Conservation (phyloP, 2,329 filamentous ascomycete genomes). For the Drechslerella coelobrocha region DNA sequence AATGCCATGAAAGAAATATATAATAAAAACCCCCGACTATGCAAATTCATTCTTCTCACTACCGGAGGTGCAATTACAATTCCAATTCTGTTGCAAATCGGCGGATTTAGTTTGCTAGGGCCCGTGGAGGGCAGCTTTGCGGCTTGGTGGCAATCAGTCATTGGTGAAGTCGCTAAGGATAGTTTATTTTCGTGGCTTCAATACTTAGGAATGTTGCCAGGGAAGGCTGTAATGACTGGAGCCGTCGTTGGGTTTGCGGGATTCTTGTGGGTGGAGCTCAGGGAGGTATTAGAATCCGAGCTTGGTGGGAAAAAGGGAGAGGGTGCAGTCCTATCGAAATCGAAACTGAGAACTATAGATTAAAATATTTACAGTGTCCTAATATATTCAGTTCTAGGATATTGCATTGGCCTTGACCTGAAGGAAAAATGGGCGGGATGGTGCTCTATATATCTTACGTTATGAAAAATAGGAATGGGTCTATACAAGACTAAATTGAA, state of each 20-base stretch:
- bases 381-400: too few relatives aligned
- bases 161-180: constrained; percentile 29
- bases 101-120: constrained; percentile 23
- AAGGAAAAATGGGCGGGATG: too few relatives aligned
- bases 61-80: constrained; percentile 11
- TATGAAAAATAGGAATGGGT: too few relatives aligned
- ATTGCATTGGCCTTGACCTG: too few relatives aligned
- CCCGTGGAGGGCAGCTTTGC: constrained; percentile 28
- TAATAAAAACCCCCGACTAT: constrained; percentile 13
- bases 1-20: too few relatives aligned
- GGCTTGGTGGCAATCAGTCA: constrained; percentile 20
- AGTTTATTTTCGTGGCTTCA: constrained; percentile 45
- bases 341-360: too few relatives aligned
- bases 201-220: constrained; percentile 21
- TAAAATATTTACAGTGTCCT: too few relatives aligned
- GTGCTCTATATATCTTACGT: too few relatives aligned
- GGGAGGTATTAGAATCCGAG: too few relatives aligned
- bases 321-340: too few relatives aligned
- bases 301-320: too few relatives aligned
- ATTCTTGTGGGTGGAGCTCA: constrained; percentile 34
- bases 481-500: too few relatives aligned
- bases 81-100: constrained; percentile 28
- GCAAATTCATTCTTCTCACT: constrained; percentile 20
- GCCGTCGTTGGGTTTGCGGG: constrained; percentile 22
- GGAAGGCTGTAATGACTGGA: constrained; percentile 7